These are phyloP conservation scores for Mortierella polycephala DNA, from an alignment of 371 early-diverging fungal species.

Conservation along the genomic window DNA sequence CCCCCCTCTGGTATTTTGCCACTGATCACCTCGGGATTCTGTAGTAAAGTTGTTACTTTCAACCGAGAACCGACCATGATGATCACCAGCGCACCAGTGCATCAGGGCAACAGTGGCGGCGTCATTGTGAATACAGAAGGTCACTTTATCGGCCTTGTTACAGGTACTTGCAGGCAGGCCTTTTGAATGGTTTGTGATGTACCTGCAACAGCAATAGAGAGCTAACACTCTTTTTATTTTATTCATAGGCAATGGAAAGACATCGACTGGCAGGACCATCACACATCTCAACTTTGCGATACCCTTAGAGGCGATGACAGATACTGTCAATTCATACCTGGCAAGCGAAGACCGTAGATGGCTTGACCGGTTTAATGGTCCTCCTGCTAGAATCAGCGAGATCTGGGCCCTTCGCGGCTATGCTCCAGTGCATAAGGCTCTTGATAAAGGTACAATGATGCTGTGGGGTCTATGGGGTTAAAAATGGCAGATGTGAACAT, in stretches of 20 bases:
- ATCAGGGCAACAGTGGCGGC: constrained; percentile 55
- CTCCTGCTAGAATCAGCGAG: constrained; percentile 34
- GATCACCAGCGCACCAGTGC: constrained; percentile 48
- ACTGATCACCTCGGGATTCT: constrained; percentile 50
- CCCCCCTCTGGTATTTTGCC: constrained; percentile 50
- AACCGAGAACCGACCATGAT: constrained; percentile 41
- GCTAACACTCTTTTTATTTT: neutral
- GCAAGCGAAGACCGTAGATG: constrained; percentile 58
- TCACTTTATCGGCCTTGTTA: constrained; percentile 45
- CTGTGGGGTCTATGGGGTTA: neutral
- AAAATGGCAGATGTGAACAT: no score
- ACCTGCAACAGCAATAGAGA: neutral
- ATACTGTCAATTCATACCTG: constrained; percentile 51
- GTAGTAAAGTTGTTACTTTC: constrained; percentile 38
- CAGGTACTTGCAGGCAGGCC: constrained; percentile 9
- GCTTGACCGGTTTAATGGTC: constrained; percentile 42
- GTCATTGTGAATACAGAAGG: constrained; percentile 46
- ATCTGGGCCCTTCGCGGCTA: constrained; percentile 50
- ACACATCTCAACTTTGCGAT: constrained; percentile 55
- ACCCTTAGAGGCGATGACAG: constrained; percentile 40
- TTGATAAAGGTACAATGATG: constrained; percentile 36
- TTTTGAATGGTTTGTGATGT: no score
- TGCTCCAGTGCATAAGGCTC: constrained; percentile 44
- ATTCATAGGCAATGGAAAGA: constrained; percentile 43
- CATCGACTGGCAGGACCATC: constrained; percentile 51